These are phyloP conservation scores for Arctium lappa DNA, from an alignment of 129 eudicot genomes.

Conservation along the genomic window DNA sequence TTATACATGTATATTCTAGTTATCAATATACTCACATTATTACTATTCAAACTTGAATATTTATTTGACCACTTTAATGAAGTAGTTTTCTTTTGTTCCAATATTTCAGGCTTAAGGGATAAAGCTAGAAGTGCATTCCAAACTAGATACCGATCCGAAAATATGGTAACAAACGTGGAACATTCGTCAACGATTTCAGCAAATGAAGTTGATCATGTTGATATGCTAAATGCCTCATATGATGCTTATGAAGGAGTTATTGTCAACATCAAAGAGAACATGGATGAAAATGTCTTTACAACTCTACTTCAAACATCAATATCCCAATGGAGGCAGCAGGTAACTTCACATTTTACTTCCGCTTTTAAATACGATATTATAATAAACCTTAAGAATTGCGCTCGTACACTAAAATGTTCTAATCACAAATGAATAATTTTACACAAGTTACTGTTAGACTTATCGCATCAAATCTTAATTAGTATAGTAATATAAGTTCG, in stretches of 20 bases:
- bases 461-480: background rate
- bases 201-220: conserved; percentile 23
- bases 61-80: background rate
- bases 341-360: background rate
- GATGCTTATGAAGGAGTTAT: conserved; percentile 50
- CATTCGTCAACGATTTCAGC: conserved; percentile 13
- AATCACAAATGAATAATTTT: background rate
- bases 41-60: background rate
- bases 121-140: background rate
- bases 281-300: conserved; percentile 33
- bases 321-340: conserved; percentile 45
- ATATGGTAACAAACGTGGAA: conserved; percentile 11
- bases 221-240: conserved; percentile 28
- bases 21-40: background rate
- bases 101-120: conserved; percentile 8
- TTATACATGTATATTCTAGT: background rate
- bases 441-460: background rate
- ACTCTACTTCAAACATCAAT: conserved; percentile 46
- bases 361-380: background rate
- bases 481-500: no score
- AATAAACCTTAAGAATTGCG: background rate
- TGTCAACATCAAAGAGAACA: conserved; percentile 33
- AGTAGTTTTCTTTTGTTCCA: background rate
- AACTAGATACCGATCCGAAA: conserved; percentile 8
- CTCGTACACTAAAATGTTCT: background rate